phyloP scores from a whole-genome alignment of 2,329 filamentous ascomycete species.

The Chaetomium sp. region DNA sequence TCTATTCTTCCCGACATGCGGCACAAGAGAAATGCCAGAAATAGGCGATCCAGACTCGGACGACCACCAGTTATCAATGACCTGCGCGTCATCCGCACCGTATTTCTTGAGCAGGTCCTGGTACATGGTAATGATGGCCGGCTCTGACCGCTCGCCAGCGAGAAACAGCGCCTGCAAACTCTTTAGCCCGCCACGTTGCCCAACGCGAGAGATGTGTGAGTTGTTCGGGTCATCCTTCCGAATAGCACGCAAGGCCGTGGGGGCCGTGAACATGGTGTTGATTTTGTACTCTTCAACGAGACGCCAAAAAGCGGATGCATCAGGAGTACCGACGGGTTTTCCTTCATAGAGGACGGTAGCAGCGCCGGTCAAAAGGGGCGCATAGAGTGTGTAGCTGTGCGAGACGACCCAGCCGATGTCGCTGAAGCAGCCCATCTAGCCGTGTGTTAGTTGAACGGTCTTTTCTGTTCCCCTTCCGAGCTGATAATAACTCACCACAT shows the following conservation, averaged over 20 bases:
- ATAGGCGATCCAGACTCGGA: constrained; percentile 55
- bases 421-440: constrained; percentile 33
- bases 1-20: constrained; percentile 53
- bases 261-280: constrained; percentile 78
- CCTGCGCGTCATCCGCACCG: constrained; percentile 55
- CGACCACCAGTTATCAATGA: constrained; percentile 57
- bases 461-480: background rate
- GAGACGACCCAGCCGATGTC: constrained; percentile 94
- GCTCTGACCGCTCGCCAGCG: constrained; percentile 84
- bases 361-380: constrained; percentile 75
- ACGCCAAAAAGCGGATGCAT: constrained; percentile 83
- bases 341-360: constrained; percentile 87
- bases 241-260: constrained; percentile 80
- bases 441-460: background rate
- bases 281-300: constrained; percentile 80
- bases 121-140: constrained; percentile 75
- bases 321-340: constrained; percentile 85
- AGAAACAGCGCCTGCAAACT: constrained; percentile 71
- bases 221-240: constrained; percentile 78
- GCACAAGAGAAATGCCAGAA: constrained; percentile 47
- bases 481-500: constrained; percentile 46
- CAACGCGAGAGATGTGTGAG: constrained; percentile 54
- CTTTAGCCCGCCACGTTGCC: constrained; percentile 62
- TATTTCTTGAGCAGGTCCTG: constrained; percentile 64
- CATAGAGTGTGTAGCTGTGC: constrained; percentile 75